phyloP scores from a whole-genome alignment of 2,329 filamentous ascomycete species.

The Epichloe coenophiala region DNA sequence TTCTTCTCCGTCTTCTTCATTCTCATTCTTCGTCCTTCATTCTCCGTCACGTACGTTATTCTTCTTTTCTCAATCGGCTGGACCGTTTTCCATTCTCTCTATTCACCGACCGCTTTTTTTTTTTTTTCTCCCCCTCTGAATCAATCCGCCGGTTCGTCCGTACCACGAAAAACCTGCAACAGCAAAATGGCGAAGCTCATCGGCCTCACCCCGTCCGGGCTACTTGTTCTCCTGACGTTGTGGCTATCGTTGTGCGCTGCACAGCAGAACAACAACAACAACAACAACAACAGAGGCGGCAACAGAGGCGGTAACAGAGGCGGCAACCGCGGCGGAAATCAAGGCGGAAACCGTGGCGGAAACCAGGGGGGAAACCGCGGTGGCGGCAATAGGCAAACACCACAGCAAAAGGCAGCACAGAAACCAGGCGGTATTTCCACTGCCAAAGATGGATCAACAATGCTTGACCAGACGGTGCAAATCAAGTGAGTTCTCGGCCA shows the following conservation, averaged over 20 bases:
- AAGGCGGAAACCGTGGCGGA: neutral
- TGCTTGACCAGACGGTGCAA: constrained; percentile 38
- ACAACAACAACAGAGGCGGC: too few species aligned
- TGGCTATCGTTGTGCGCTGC: constrained; percentile 1
- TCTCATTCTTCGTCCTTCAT: too few species aligned
- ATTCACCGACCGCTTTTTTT: too few species aligned
- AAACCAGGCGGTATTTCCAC: constrained; percentile 22
- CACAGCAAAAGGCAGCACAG: constrained; percentile 16
- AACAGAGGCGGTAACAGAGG: too few species aligned
- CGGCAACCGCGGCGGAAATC: accelerated
- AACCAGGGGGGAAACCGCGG: neutral
- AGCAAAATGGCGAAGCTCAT: neutral
- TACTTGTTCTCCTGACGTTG: neutral
- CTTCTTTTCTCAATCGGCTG: too few species aligned
- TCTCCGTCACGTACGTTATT: too few species aligned
- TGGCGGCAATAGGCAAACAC: constrained; percentile 7
- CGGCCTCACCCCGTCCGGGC: neutral
- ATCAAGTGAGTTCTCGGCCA: constrained; percentile 30
- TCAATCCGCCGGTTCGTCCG: too few species aligned
- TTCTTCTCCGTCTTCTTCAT: too few species aligned
- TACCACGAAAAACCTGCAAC: too few species aligned
- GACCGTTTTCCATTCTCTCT: too few species aligned
- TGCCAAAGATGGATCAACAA: constrained; percentile 40
- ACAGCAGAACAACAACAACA: too few species aligned
- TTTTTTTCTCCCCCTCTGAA: too few species aligned